Percentiles rank a stretch among this genome's conserved stretches.
These are phyloP conservation scores for Leishmania guyanensis DNA, from an alignment of 208 protist genomes.

Conservation along the genomic window DNA sequence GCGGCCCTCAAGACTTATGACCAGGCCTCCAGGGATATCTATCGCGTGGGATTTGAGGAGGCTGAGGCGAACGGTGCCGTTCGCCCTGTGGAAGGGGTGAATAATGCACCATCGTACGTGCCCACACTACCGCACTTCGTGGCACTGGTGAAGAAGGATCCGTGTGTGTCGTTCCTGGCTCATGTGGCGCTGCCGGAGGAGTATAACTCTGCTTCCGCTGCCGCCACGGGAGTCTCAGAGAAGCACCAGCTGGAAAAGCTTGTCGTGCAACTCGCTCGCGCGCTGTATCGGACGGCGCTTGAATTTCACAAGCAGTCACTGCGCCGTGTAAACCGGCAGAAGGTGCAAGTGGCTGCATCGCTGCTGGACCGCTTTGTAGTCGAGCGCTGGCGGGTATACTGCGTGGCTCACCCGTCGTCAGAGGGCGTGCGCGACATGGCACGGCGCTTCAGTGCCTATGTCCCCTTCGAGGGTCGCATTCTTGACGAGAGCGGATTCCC, in stretches of 20 bases:
- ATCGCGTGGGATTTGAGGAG: conserved; percentile 63
- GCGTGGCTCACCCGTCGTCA: conserved; percentile 17
- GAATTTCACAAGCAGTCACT: conserved; percentile 72
- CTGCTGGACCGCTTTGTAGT: conserved; percentile 72
- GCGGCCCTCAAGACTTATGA: conserved; percentile 69
- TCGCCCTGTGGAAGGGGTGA: conserved; percentile 37
- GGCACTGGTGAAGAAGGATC: conserved; percentile 66
- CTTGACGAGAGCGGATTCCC: conserved; percentile 73
- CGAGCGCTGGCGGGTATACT: conserved; percentile 33
- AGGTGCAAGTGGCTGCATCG: conserved; percentile 74
- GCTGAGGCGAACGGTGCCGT: conserved; percentile 23
- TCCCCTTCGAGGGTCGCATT: conserved; percentile 66
- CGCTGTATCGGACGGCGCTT: conserved; percentile 63
- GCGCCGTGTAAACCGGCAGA: conserved; percentile 77
- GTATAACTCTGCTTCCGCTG: conserved; percentile 9
- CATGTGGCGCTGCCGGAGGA: conserved; percentile 51
- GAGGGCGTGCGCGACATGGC: conserved; percentile 46
- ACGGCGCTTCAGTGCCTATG: conserved; percentile 50
- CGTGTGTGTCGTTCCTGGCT: conserved; percentile 69
- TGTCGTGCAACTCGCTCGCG: conserved; percentile 55
- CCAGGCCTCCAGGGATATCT: conserved; percentile 61
- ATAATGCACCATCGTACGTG: conserved; percentile 51
- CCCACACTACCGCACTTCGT: conserved; percentile 83
- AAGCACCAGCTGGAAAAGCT: conserved; percentile 57
- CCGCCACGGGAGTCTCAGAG: background rate